A percentile compares a stretch with the other conserved stretches of the same genome.
Conservation (phyloP, 2,329 filamentous ascomycete genomes). For the Fusarium vanettenii region DNA sequence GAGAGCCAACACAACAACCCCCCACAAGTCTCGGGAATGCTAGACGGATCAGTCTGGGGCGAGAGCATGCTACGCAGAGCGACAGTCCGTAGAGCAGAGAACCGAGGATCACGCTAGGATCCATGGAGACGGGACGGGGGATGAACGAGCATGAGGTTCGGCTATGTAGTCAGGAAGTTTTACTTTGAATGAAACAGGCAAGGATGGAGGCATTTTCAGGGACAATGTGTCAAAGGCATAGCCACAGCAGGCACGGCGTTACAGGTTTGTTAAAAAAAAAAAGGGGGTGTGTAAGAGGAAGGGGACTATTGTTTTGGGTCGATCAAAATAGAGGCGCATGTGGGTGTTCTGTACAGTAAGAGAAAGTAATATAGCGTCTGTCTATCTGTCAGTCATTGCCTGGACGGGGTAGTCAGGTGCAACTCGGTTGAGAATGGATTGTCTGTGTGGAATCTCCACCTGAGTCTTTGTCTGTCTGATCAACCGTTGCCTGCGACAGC, state of each 20-base stretch:
- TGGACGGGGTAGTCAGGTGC: background rate
- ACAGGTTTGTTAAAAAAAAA: conserved; percentile 26
- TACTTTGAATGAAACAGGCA: conserved; percentile 18
- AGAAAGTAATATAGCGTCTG: background rate
- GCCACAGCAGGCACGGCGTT: conserved; percentile 37
- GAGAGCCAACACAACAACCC: conserved; percentile 63
- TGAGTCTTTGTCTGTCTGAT: conserved; percentile 29
- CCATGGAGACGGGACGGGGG: conserved; percentile 41
- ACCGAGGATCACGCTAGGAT: conserved; percentile 46
- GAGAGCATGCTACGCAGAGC: conserved; percentile 92
- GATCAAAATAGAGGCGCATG: conserved; percentile 28
- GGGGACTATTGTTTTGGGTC: conserved; percentile 8
- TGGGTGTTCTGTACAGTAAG: conserved; percentile 16
- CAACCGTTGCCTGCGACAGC: conserved; percentile 28
- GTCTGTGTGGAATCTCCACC: conserved; percentile 9
- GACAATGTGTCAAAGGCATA: conserved; percentile 11
- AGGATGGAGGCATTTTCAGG: conserved; percentile 6
- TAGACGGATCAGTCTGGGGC: conserved; percentile 92
- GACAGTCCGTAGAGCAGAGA: conserved; percentile 66
- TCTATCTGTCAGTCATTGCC: background rate
- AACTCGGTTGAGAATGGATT: background rate
- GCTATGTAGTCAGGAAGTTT: conserved; percentile 1
- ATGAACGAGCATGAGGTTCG: conserved; percentile 26
- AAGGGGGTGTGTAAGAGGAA: conserved; percentile 3
- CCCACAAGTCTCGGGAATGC: conserved; percentile 84